Evolutionary conservation across 176 grass and related monocot species (phyloP).

Genomic region (Aegilops umbellulata): DNA sequence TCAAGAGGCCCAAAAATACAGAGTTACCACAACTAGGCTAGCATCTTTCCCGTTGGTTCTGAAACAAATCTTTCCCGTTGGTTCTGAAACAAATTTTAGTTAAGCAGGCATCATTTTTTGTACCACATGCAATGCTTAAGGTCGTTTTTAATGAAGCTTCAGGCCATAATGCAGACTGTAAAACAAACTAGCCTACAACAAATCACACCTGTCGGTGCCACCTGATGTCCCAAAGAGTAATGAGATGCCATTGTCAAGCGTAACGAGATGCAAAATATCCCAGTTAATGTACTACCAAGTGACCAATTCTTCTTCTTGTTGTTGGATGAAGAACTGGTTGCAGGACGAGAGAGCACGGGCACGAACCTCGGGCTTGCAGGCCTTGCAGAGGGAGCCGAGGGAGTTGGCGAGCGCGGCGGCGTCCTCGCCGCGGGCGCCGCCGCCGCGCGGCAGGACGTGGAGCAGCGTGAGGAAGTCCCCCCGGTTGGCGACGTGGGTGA

Average conservation of each 20-base stretch:
- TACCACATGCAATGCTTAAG: not conserved
- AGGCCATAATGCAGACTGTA: not conserved
- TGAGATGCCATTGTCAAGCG: no score
- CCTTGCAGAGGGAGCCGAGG: constrained; percentile 77
- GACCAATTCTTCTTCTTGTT: no score
- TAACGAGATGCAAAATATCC: no score
- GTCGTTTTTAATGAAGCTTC: not conserved
- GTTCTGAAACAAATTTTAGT: not conserved
- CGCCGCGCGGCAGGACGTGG: constrained; percentile 57
- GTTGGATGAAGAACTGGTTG: not conserved
- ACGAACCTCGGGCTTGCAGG: constrained; percentile 80
- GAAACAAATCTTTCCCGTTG: no score
- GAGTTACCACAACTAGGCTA: not conserved
- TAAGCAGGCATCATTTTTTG: not conserved
- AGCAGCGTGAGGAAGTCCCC: constrained; percentile 88
- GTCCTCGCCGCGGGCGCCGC: constrained; percentile 13
- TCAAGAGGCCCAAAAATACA: constrained; percentile 1
- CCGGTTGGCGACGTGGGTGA: constrained; percentile 76
- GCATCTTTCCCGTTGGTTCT: not conserved
- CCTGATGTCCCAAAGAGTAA: not conserved
- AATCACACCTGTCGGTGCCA: not conserved
- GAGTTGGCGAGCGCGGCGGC: constrained; percentile 59
- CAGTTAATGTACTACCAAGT: no score
- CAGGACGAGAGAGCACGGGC: not conserved
- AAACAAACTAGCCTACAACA: not conserved